Evolutionary conservation across 495 filamentous ascomycete genomes (phyloP).

Genomic region (Neurospora sp.): DNA sequence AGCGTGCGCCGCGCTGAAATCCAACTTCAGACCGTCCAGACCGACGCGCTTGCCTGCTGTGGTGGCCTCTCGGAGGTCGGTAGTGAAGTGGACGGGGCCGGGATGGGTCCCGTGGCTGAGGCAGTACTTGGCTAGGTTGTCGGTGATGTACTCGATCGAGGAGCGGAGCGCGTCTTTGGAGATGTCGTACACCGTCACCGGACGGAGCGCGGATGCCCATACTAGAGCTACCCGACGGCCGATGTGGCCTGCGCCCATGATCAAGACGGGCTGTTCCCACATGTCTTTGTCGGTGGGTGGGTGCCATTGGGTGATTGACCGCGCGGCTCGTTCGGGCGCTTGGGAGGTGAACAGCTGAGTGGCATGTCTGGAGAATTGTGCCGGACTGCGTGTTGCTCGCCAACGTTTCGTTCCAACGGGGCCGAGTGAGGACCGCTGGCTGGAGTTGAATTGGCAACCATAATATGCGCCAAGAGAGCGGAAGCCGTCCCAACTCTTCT

Average conservation of each 20-base stretch:
- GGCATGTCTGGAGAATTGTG: background rate
- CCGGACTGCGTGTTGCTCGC: background rate
- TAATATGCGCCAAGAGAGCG: background rate
- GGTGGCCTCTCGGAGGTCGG: conserved; percentile 18
- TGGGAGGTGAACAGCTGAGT: background rate
- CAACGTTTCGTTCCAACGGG: background rate
- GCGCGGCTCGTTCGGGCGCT: background rate
- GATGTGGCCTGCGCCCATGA: conserved; percentile 28
- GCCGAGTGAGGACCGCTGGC: background rate
- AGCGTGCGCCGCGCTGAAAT: conserved; percentile 2
- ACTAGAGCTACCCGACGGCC: conserved; percentile 26
- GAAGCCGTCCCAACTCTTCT: background rate
- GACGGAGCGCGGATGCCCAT: conserved; percentile 26
- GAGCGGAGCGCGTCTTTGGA: conserved; percentile 16
- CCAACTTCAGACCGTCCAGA: conserved; percentile 2
- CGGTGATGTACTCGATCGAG: conserved; percentile 24
- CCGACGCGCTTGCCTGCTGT: conserved; percentile 9
- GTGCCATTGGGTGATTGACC: conserved; percentile 9
- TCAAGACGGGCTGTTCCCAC: conserved; percentile 24
- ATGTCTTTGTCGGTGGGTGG: conserved; percentile 18
- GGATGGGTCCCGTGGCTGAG: conserved; percentile 15
- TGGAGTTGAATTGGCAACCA: background rate
- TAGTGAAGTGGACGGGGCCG: conserved; percentile 23
- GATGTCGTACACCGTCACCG: conserved; percentile 29
- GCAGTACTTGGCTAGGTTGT: conserved; percentile 25